Conservation (phyloP, 1,284 basidiomycete species). For the Rugosomyces carneus region DNA sequence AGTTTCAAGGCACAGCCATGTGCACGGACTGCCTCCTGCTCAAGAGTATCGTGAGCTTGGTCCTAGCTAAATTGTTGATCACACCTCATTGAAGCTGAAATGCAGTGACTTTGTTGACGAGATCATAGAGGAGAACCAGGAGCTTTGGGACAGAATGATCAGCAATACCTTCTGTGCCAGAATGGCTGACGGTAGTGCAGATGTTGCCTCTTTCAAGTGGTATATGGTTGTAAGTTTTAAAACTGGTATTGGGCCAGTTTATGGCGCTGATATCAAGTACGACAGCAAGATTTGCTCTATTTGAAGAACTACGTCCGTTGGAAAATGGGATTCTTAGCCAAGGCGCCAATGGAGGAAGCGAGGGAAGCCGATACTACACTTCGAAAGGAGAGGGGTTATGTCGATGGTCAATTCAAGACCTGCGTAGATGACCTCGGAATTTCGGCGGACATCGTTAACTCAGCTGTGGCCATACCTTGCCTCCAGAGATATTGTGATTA, state of each 20-base stretch:
- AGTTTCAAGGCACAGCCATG: not conserved
- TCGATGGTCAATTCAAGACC: not conserved
- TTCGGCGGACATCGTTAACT: not conserved
- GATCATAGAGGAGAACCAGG: not conserved
- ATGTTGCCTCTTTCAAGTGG: conserved; percentile 1
- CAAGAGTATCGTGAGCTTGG: not conserved
- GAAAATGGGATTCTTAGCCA: not conserved
- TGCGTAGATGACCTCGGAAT: not conserved
- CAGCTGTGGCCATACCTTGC: not conserved
- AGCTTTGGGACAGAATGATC: conserved; percentile 3
- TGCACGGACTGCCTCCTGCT: not conserved
- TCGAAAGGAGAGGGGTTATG: not conserved
- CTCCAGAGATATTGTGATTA: conserved; percentile 1
- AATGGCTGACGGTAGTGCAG: not conserved
- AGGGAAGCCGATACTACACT: not conserved
- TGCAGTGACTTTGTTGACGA: conserved; percentile 1
- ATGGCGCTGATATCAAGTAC: not conserved
- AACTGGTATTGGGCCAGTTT: not conserved
- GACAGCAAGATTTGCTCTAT: conserved; percentile 2
- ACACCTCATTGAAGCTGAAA: not conserved
- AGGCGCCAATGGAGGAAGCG: not conserved
- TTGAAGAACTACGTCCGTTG: conserved; percentile 1
- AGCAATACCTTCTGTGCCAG: not conserved
- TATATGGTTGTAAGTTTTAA: conserved; percentile 3
- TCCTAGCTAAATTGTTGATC: not conserved